These are phyloP conservation scores for Aureobasidium sp. DNA, from an alignment of 2,329 filamentous ascomycete genomes.

Conservation along the genomic window DNA sequence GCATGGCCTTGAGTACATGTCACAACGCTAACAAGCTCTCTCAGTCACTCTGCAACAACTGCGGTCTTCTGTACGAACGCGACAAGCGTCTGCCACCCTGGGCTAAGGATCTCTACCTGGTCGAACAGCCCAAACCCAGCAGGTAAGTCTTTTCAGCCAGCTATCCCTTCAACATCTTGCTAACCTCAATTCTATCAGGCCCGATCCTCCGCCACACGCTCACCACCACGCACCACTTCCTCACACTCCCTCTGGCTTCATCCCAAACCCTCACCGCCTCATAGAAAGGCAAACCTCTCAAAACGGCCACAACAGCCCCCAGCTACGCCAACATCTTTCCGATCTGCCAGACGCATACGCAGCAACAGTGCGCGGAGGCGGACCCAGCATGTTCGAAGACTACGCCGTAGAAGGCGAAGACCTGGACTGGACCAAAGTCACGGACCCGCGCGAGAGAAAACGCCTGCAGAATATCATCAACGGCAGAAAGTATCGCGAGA, in stretches of 20 bases:
- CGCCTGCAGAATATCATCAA: conserved; percentile 32
- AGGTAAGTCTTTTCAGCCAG: conserved; percentile 5
- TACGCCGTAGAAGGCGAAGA: conserved; percentile 32
- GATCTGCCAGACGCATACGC: conserved; percentile 15
- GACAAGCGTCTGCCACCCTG: conserved; percentile 74
- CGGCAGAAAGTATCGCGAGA: conserved; percentile 30
- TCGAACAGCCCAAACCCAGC: conserved; percentile 27
- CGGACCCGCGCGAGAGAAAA: conserved; percentile 28
- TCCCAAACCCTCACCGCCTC: conserved; percentile 11
- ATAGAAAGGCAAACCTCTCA: neutral
- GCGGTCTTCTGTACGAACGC: conserved; percentile 79
- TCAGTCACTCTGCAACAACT: conserved; percentile 86
- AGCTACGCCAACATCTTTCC: conserved; percentile 7
- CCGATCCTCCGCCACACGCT: conserved; percentile 1
- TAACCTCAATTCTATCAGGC: neutral
- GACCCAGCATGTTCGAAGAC: conserved; percentile 15
- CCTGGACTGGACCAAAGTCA: conserved; percentile 30
- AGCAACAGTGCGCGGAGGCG: conserved; percentile 14
- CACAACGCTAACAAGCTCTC: conserved; percentile 13
- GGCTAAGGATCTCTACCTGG: conserved; percentile 58
- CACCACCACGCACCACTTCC: neutral
- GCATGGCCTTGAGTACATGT: conserved; percentile 15
- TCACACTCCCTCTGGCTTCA: conserved; percentile 9
- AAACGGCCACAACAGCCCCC: neutral
- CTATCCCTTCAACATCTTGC: neutral